Percentiles rank a stretch among this genome's conserved stretches.
Evolutionary conservation across 495 filamentous ascomycete genomes (phyloP).

Genomic region (Daldinia bambusicola): DNA sequence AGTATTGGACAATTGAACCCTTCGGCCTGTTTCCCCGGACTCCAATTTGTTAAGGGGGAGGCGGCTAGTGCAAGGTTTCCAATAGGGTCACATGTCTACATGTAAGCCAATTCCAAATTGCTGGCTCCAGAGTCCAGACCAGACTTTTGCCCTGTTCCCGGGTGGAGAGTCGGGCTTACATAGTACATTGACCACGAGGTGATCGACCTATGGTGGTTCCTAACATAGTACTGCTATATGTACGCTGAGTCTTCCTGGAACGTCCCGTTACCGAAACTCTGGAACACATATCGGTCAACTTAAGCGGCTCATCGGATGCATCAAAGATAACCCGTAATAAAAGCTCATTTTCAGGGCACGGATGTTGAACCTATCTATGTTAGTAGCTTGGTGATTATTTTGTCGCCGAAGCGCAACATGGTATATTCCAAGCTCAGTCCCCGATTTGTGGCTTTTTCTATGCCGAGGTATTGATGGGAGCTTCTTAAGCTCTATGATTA

Average conservation of each 20-base stretch:
- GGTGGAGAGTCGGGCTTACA: slow-evolving; percentile 27
- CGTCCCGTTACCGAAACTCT: slow-evolving; percentile 35
- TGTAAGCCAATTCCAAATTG: slow-evolving; percentile 14
- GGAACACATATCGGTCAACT: slow-evolving; percentile 17
- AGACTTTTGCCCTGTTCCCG: no score
- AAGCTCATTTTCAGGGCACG: background rate
- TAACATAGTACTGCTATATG: slow-evolving; percentile 7
- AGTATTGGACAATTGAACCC: background rate
- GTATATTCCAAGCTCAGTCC: background rate
- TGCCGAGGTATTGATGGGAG: slow-evolving; percentile 11
- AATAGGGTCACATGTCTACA: slow-evolving; percentile 14
- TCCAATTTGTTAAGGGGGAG: slow-evolving; percentile 6
- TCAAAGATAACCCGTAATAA: slow-evolving; percentile 10
- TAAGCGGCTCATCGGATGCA: background rate
- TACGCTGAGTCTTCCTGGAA: slow-evolving; percentile 15
- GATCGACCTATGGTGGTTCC: slow-evolving; percentile 23
- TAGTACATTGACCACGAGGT: slow-evolving; percentile 39
- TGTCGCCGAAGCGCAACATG: background rate
- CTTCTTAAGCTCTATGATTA: slow-evolving; percentile 7
- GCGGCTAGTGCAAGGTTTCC: background rate
- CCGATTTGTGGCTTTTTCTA: slow-evolving; percentile 12
- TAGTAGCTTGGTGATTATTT: background rate
- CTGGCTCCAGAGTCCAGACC: slow-evolving; percentile 3
- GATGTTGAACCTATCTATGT: background rate
- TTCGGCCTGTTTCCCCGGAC: slow-evolving; percentile 10